Evolutionary conservation across 768 basidiomycete genomes (phyloP).

Genomic region (Pleurotus eryngii): DNA sequence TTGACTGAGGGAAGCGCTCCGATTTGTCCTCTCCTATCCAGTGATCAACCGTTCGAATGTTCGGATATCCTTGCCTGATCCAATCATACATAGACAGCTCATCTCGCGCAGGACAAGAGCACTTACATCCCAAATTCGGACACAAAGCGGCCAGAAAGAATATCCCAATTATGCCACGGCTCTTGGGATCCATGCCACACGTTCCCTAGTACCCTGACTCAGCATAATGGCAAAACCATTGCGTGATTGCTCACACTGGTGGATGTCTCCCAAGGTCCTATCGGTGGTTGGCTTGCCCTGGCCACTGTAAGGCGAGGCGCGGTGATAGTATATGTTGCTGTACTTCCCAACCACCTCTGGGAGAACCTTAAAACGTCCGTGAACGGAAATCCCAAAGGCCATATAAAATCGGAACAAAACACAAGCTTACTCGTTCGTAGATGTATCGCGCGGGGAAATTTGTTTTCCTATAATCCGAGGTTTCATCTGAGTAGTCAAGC

Average conservation of each 20-base stretch:
- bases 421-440: slow-evolving; percentile 62
- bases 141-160: slow-evolving; percentile 85
- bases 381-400: not conserved
- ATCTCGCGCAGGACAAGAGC: not conserved
- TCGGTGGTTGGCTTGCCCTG: slow-evolving; percentile 71
- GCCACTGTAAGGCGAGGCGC: slow-evolving; percentile 85
- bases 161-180: slow-evolving; percentile 94
- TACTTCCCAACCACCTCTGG: slow-evolving; percentile 67
- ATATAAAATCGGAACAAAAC: not conserved
- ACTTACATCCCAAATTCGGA: slow-evolving; percentile 91
- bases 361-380: slow-evolving; percentile 35
- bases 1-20: slow-evolving; percentile 87
- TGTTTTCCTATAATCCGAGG: slow-evolving; percentile 79
- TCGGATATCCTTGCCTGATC: slow-evolving; percentile 81
- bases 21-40: slow-evolving; percentile 76
- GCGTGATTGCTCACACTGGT: slow-evolving; percentile 64
- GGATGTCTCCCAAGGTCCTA: slow-evolving; percentile 79
- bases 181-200: slow-evolving; percentile 95
- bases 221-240: slow-evolving; percentile 4
- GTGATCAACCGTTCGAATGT: slow-evolving; percentile 84
- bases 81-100: not conserved
- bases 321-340: slow-evolving; percentile 76
- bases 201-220: slow-evolving; percentile 52
- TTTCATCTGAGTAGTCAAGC: slow-evolving; percentile 83
- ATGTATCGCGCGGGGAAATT: slow-evolving; percentile 88